Conservation (phyloP, 768 basidiomycete genomes). For the Phaffia australis region DNA sequence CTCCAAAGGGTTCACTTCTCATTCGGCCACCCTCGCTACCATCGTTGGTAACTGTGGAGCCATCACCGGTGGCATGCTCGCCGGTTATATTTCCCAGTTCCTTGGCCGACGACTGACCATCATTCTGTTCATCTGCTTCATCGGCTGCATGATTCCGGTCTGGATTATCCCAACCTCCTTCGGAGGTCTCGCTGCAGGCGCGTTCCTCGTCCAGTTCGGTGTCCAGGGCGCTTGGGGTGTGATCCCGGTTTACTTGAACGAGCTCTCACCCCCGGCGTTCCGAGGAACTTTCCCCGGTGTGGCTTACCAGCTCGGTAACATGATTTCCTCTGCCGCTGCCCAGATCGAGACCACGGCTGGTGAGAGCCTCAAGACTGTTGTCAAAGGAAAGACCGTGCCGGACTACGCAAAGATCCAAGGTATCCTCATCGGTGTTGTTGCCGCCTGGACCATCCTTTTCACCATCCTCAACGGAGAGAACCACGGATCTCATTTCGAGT, state of each 20-base stretch:
- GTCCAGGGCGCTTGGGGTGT: conserved; percentile 70
- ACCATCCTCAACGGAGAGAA: conserved; percentile 50
- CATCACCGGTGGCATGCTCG: conserved; percentile 52
- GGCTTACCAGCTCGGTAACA: conserved; percentile 53
- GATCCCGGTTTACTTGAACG: conserved; percentile 44
- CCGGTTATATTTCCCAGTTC: conserved; percentile 62
- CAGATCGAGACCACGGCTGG: conserved; percentile 72
- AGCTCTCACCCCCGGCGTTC: conserved; percentile 80
- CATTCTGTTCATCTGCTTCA: conserved; percentile 50
- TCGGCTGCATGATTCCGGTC: conserved; percentile 47
- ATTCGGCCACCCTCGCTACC: conserved; percentile 59
- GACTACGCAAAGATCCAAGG: conserved; percentile 68
- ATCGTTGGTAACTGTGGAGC: conserved; percentile 54
- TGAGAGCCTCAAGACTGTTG: conserved; percentile 47
- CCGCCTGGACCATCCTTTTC: conserved; percentile 49
- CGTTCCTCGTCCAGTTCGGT: conserved; percentile 76
- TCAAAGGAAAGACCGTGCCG: conserved; percentile 43
- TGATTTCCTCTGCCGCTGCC: conserved; percentile 61
- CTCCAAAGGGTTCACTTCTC: conserved; percentile 51
- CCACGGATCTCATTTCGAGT: conserved; percentile 73
- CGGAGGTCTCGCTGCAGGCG: conserved; percentile 61
- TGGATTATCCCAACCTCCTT: conserved; percentile 74
- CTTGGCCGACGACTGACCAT: conserved; percentile 76
- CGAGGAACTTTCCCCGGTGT: conserved; percentile 78
- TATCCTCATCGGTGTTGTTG: conserved; percentile 71